phyloP scores from a whole-genome alignment of 176 grass and related monocot genomes.

The Otatea glauca region DNA sequence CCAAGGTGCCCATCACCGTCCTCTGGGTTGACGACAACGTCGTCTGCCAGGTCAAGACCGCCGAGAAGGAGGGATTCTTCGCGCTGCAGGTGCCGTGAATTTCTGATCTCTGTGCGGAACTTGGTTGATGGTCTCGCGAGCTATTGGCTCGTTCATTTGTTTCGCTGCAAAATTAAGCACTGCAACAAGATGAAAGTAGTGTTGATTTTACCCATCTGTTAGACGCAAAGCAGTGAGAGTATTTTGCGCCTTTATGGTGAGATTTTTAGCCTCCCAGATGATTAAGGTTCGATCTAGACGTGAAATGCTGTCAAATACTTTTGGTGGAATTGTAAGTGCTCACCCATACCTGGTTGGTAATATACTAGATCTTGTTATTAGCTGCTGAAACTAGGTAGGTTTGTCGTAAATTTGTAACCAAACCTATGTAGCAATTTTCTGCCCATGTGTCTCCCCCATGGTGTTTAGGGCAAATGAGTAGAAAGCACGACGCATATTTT shows the following conservation, averaged over 20 bases:
- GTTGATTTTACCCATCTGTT: neutral
- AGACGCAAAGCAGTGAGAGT: neutral
- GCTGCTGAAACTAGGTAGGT: neutral
- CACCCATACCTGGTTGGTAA: constrained; percentile 8
- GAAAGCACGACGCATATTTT: neutral
- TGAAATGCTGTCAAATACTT: neutral
- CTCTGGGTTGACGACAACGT: constrained; percentile 96
- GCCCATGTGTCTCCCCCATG: neutral
- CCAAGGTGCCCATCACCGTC: constrained; percentile 82
- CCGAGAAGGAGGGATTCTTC: constrained; percentile 83
- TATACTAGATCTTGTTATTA: constrained; percentile 13
- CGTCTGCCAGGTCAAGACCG: constrained; percentile 95
- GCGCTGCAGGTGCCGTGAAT: constrained; percentile 74
- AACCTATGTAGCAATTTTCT: neutral
- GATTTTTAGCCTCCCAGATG: neutral
- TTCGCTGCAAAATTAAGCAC: neutral
- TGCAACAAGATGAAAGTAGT: neutral
- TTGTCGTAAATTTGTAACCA: neutral
- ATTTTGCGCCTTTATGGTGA: neutral
- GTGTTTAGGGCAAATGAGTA: neutral
- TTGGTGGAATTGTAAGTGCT: neutral
- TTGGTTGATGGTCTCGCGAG: neutral
- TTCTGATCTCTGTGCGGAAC: neutral
- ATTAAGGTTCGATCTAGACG: constrained; percentile 4
- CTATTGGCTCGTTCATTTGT: neutral